Conservation (phyloP, 352 stramenopile species). For the Pythium biforme region DNA sequence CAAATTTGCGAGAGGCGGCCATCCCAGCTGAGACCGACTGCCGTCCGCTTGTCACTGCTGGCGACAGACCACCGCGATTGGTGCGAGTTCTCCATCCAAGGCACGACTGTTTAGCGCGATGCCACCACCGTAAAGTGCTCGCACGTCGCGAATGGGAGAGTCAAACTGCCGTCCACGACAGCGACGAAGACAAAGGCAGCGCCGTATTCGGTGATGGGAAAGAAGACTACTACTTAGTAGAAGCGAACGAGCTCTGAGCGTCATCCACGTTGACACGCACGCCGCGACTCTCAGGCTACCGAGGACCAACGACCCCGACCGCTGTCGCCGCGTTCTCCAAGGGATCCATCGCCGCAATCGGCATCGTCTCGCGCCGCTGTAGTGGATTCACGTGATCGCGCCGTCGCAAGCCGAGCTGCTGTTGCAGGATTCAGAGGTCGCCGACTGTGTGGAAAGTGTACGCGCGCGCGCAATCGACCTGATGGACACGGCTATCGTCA, state of each 20-base stretch:
- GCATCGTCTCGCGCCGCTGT: neutral
- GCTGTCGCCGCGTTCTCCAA: neutral
- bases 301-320: too few relatives aligned
- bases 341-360: constrained; percentile 2
- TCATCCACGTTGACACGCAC: too few relatives aligned
- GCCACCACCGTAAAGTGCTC: neutral
- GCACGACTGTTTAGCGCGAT: neutral
- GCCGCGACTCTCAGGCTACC: too few relatives aligned
- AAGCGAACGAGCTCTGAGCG: too few relatives aligned
- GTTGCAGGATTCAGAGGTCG: neutral
- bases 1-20: neutral
- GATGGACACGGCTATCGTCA: neutral
- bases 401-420: constrained; percentile 5
- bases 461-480: neutral
- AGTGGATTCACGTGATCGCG: neutral
- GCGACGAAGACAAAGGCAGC: neutral
- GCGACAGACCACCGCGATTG: neutral
- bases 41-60: neutral
- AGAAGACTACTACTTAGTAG: neutral
- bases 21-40: neutral
- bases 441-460: neutral
- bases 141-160: neutral
- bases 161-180: neutral
- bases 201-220: neutral
- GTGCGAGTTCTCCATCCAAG: neutral